phyloP scores from a whole-genome alignment of 164 flowering plant species.

The Stephania japonica region DNA sequence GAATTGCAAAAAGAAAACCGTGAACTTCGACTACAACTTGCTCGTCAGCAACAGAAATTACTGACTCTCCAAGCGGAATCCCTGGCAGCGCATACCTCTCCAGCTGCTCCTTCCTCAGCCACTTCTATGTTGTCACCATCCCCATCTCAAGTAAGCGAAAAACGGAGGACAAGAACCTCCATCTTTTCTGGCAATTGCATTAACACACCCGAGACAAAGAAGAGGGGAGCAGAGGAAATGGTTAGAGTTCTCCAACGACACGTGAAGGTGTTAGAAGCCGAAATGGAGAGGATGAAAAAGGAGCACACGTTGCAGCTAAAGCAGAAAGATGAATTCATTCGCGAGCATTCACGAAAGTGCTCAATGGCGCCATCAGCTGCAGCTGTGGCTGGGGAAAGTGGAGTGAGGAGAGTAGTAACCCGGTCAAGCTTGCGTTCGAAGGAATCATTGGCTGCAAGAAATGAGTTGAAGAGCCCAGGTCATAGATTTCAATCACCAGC shows the following conservation, averaged over 20 bases:
- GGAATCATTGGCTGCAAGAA: slow-evolving; percentile 20
- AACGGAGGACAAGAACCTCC: slow-evolving; percentile 39
- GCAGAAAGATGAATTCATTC: slow-evolving; percentile 65
- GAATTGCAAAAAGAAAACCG: slow-evolving; percentile 84
- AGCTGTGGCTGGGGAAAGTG: slow-evolving; percentile 9
- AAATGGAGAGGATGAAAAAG: slow-evolving; percentile 61
- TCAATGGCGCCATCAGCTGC: slow-evolving; percentile 24
- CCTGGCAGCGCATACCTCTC: slow-evolving; percentile 60
- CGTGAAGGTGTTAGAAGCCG: slow-evolving; percentile 54
- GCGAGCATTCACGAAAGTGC: slow-evolving; percentile 43
- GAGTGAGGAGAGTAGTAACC: slow-evolving; percentile 39
- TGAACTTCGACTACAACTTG: slow-evolving; percentile 63
- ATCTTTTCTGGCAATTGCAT: slow-evolving; percentile 50
- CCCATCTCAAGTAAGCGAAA: slow-evolving; percentile 47
- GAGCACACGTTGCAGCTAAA: slow-evolving; percentile 59
- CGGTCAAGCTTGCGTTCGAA: slow-evolving; percentile 51
- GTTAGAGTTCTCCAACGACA: slow-evolving; percentile 40
- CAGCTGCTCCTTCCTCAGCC: slow-evolving; percentile 55
- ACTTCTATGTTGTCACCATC: slow-evolving; percentile 45
- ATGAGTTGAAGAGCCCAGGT: slow-evolving; percentile 65
- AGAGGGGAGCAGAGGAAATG: slow-evolving; percentile 41
- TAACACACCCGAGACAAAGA: slow-evolving; percentile 57
- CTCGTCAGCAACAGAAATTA: slow-evolving; percentile 66
- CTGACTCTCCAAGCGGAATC: slow-evolving; percentile 56
- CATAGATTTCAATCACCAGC: slow-evolving; percentile 65